phyloP scores from a whole-genome alignment of 768 basidiomycete genomes.

The Termitomyces heimii region DNA sequence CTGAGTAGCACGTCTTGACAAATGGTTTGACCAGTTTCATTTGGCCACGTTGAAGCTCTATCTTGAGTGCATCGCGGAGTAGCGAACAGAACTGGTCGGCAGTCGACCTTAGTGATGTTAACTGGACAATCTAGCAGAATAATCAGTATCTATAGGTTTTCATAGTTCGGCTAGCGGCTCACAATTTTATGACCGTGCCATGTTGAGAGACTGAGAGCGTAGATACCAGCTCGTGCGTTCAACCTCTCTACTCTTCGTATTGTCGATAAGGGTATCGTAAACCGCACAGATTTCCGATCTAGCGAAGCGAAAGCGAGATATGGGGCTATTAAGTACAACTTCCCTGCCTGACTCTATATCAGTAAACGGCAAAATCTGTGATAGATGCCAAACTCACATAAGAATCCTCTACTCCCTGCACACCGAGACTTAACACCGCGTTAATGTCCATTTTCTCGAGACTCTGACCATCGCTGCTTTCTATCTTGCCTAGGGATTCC shows the following conservation, averaged over 20 bases:
- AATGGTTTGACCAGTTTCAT: constrained; percentile 94
- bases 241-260: constrained; percentile 91
- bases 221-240: constrained; percentile 90
- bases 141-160: background rate
- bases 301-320: constrained; percentile 88
- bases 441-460: constrained; percentile 81
- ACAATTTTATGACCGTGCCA: constrained; percentile 97
- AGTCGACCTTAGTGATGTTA: constrained; percentile 89
- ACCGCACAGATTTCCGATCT: constrained; percentile 88
- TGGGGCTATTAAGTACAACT: constrained; percentile 81
- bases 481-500: constrained; percentile 18
- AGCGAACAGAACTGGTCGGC: constrained; percentile 91
- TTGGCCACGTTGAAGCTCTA: constrained; percentile 81
- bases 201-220: constrained; percentile 89
- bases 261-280: constrained; percentile 88
- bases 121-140: constrained; percentile 69
- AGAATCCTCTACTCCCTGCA: constrained; percentile 81
- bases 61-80: constrained; percentile 84
- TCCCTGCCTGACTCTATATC: constrained; percentile 67
- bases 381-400: constrained; percentile 60
- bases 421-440: constrained; percentile 77
- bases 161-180: constrained; percentile 19
- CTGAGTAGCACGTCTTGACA: constrained; percentile 90
- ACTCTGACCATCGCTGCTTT: constrained; percentile 28
- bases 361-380: background rate